Base-by-base conservation (phyloP, 1,284 basidiomycete genomes). In the Fomitiporia mediterranea region DNA sequence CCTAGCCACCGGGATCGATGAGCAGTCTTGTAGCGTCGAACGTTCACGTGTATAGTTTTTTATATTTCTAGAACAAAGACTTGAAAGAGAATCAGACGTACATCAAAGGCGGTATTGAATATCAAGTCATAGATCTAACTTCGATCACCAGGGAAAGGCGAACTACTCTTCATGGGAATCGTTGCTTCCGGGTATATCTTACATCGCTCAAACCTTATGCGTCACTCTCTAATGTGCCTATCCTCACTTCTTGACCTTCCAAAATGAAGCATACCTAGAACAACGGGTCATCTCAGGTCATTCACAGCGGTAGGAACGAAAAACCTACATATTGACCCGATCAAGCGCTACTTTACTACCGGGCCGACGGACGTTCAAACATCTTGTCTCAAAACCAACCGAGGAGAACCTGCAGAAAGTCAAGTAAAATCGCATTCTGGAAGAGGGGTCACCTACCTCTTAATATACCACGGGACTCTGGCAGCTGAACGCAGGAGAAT, bases 401-500 rank as follows among this genome's bases (percentile, higher is more conserved):
- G 8, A 34, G 9, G 46, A 37, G 34, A 48, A 42, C 42, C 39
- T 44, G 13, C n/a, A 50, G 30, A 34, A 43, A 0, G 23, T 21
- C n/a, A 15, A 25, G 27, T 4, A 15, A 34, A 21, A 38, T 19
- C 37, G 15, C 9, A 6, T 23, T 23, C 19, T 9, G 17, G 25
- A 4, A 6, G 11, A 7, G 9, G 21, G 21, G 40, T 64, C 23
- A 68, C 72, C 67, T 62, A 83, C 71, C 83, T 72, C 63, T 83
- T 74, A 56, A 78, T 76, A 69, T 91, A 91, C 89, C 89, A 92
- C 4, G 89, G 89, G 51, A 75, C 70, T 67, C 81, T 81, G 0
- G 80, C 84, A 0, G 89, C 89, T 21, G 82, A 84, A 9, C 89
- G 74, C 81, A 83, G 90, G 56, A 87, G 80, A 4, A 89, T 81